Evolutionary conservation across 2,329 filamentous ascomycete species (phyloP), one percentile per base, ranked within the genome.

Genomic region (Fusarium keratoplasticum): DNA sequence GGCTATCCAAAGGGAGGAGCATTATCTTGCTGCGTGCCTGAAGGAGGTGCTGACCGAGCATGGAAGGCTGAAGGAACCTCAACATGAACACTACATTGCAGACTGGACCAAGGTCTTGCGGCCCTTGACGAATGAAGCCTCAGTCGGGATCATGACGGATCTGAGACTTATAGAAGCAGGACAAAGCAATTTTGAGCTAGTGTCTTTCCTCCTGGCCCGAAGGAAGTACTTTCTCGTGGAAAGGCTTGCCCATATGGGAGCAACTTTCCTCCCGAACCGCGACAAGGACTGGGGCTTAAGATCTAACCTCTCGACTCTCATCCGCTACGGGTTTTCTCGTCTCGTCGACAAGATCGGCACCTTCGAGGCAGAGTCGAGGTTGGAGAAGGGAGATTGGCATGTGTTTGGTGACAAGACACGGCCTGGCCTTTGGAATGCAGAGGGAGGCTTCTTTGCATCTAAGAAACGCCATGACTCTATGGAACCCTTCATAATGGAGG

Each of bases 211-310:
- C 42, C n/a, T 79, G 10, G 18, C 10, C 16, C 63, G 63, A 18
- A 70, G 74, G 18, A 74, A 79, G 6, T 79, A 77, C 50, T 52
- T 76, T 25, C 64, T 76, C 5, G 54, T 79, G 5, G 75, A 77
- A 61, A 68, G 73, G n/a, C 63, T 75, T 14, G 58, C 52, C 36
- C 64, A 52, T 7, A 31, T 72, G 3, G 74, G 74, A 13, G 35
- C 35, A 1, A 13, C 40, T 11, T 78, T 77, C 20, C 68, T 78
- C 1, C 63, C 64, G 20, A 44, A 14, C 1, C 11, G 11, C 7
- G n/a, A 25, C 8, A 6, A 9, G 6, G 6, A 29, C 18, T 31
- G 25, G 14, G 8, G 36, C 10, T 3, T 10, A 1, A 64, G 22
- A 54, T 54, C 18, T n/a, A 61, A 61, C 13, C 20, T 74, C 6